Percentiles rank a stretch among this genome's conserved stretches.
phyloP scores from a whole-genome alignment of 345 rosid species.

The Geranium brycei region DNA sequence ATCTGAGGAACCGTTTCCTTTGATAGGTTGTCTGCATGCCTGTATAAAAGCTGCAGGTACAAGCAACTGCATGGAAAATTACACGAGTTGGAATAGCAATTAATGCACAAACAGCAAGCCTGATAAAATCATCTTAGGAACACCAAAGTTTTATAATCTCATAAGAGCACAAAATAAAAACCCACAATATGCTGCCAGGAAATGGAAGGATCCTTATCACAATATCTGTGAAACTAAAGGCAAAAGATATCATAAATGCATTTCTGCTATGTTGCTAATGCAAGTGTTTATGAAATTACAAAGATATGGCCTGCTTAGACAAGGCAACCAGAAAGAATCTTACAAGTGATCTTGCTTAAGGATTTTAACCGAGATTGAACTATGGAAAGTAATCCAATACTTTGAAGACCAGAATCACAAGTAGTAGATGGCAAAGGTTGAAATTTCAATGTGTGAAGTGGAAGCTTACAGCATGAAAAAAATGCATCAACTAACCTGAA shows the following conservation, averaged over 20 bases:
- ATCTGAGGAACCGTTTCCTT: conserved; percentile 61
- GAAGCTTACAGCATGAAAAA: not conserved
- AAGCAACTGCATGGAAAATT: conserved; percentile 62
- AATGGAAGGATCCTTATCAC: no score
- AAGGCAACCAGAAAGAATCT: no score
- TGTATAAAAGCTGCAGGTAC: conserved; percentile 80
- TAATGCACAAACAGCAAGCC: not conserved
- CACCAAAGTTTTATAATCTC: not conserved
- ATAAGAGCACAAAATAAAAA: no score
- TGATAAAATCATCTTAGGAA: not conserved
- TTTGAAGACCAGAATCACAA: not conserved
- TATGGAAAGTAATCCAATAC: no score
- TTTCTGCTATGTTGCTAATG: no score
- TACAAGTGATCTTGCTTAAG: no score
- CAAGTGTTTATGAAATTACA: no score
- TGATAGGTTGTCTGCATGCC: conserved; percentile 55
- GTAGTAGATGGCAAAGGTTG: not conserved
- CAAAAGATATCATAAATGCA: no score
- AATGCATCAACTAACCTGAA: conserved; percentile 48
- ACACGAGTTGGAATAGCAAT: conserved; percentile 15
- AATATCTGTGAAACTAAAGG: no score
- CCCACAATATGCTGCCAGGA: no score
- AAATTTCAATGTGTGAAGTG: not conserved
- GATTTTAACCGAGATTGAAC: no score
- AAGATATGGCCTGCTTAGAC: no score